These are phyloP conservation scores for Ceratocystis alfenasii DNA, from an alignment of 2,329 filamentous ascomycete genomes.

Conservation along the genomic window DNA sequence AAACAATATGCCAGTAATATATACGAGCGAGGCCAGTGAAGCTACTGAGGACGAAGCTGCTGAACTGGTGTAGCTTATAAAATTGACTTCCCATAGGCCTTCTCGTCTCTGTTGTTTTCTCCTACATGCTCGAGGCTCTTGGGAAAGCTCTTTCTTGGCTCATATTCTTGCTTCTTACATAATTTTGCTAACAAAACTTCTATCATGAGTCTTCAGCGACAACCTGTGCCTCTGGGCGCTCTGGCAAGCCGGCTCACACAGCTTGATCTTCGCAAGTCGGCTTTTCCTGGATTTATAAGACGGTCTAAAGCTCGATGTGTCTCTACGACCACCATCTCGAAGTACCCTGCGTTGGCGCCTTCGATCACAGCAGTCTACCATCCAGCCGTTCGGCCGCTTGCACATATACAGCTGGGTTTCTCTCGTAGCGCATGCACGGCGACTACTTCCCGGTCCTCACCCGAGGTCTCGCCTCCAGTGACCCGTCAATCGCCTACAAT, in stretches of 20 bases:
- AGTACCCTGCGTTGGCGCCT: too few relatives aligned
- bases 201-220: slow-evolving; percentile 13
- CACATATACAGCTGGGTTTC: too few relatives aligned
- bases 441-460: slow-evolving; percentile 11
- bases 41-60: too few relatives aligned
- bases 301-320: background rate
- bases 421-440: background rate
- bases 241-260: background rate
- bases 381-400: too few relatives aligned
- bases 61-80: background rate
- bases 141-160: background rate
- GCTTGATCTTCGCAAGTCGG: background rate
- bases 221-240: slow-evolving; percentile 8
- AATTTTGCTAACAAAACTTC: slow-evolving; percentile 7
- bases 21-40: too few relatives aligned
- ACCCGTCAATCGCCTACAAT: background rate
- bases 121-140: background rate
- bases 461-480: slow-evolving; percentile 9
- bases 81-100: background rate
- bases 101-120: background rate
- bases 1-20: too few relatives aligned
- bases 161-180: background rate
- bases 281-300: background rate
- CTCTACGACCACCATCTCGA: background rate
- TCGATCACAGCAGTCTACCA: too few relatives aligned